Base-by-base conservation (phyloP, 202 grass and related monocot genomes). In the Hordeum pubiflorum region DNA sequence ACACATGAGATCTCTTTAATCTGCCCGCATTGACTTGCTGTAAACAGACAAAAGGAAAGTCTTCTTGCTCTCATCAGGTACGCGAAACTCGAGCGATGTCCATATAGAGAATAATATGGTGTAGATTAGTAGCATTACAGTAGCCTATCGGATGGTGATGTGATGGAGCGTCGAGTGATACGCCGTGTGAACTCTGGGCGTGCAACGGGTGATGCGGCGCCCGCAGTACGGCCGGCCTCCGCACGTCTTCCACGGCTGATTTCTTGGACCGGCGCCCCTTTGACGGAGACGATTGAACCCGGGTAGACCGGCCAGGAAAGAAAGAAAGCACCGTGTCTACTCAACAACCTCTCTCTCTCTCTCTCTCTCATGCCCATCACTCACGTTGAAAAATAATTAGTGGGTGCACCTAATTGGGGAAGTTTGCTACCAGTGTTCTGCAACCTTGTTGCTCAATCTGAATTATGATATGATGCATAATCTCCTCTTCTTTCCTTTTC, bases 261-360 rank as follows among this genome's bases (percentile, higher is more conserved):
- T 77, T 91, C 26, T 86, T 88, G 72, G 86, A 88, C 82, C 89
- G n/a, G 72, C 32, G 68, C 72, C 58, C 77, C 70, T 58, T 50
- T 84, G 74, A 78, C 82, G 36, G 23, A 14, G 26, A 23, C 60
- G 41, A 34, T 80, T 86, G 89, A 88, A 88, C 75, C 38, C 63
- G 58, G 54, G 64, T 87, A 74, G 85, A 87, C 76, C 69, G 50
- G 15, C 50, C 50, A n/a, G 50, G 50, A 54, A 57, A 4, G 9
- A 10, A 52, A 13, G 10, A 14, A 54, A 79, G 20, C 75, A 81
- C 69, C 57, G 37, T 80, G 58, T 57, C 58, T 58, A 33, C 43
- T 50, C 64, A 78, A 78, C 70, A 36, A 65, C 71, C 38, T 2
- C 44, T 17, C 60, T 22, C 24, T 34, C 17, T 32, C 43, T 15